Evolutionary conservation across 2,329 filamentous ascomycete species (phyloP).

Genomic region (Penicillium brasilianum): DNA sequence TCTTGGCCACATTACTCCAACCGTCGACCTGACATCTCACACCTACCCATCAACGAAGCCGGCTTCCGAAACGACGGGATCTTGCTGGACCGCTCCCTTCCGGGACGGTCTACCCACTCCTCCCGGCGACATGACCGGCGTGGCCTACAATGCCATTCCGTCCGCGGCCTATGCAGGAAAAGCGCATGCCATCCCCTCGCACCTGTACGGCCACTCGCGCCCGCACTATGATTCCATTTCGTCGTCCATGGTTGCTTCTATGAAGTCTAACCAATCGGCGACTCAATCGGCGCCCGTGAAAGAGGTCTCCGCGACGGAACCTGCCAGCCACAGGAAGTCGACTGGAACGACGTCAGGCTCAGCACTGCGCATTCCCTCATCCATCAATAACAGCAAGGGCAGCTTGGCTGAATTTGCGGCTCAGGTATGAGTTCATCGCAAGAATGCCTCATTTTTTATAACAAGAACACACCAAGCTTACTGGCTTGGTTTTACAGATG

Average conservation of each 20-base stretch:
- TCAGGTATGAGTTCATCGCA: constrained; percentile 59
- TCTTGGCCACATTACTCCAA: constrained; percentile 35
- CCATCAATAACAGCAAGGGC: constrained; percentile 76
- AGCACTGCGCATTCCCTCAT: constrained; percentile 71
- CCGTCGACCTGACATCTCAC: constrained; percentile 29
- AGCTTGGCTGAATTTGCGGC: constrained; percentile 83
- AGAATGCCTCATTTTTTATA: background rate
- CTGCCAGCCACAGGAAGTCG: constrained; percentile 33
- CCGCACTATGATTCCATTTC: constrained; percentile 30
- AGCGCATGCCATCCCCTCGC: constrained; percentile 32
- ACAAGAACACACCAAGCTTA: background rate
- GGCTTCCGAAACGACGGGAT: constrained; percentile 27
- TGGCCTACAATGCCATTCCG: constrained; percentile 43
- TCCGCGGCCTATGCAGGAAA: constrained; percentile 40
- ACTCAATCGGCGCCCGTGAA: constrained; percentile 32
- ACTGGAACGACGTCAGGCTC: constrained; percentile 50
- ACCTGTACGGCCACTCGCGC: constrained; percentile 32
- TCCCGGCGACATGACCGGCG: constrained; percentile 49
- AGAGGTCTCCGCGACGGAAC: constrained; percentile 28
- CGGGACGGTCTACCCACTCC: constrained; percentile 50
- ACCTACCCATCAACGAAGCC: constrained; percentile 21
- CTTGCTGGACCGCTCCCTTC: constrained; percentile 43
- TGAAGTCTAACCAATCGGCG: constrained; percentile 26
- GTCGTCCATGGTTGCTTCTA: constrained; percentile 28
- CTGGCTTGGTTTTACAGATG: constrained; percentile 61